Base-by-base conservation (phyloP, 202 grass and related monocot genomes). In the Eragrostis tef region DNA sequence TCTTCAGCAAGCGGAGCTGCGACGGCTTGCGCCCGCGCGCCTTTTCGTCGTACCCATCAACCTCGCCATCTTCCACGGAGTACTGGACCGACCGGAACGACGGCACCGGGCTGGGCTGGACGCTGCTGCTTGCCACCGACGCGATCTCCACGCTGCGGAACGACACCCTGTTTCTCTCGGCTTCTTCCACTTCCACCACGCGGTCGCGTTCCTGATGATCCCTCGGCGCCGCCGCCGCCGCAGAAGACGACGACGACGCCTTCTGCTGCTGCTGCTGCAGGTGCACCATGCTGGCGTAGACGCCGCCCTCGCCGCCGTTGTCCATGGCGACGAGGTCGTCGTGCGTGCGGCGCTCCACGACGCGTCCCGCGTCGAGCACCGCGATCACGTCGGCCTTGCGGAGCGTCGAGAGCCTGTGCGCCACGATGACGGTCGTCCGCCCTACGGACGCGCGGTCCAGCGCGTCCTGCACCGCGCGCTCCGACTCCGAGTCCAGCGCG, bases 391-490 rank as follows among this genome's bases (percentile, higher is more conserved):
- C 86, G 1, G 86, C 86, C 34, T 86, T 90, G 7, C 85, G 82
- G 7, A 93, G 44, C 25, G 91, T 90, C 2, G 83, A 86, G 9
- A 93, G 86, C 24, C 91, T 83, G 75, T 93, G 88, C 44, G 88
- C 91, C 45, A 93, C 84, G 60, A 90, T 62, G 46, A 88, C 78
- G 46, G 91, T 86, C 0, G 88, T 90, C 75, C 91, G 88, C 17
- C 91, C 91, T 9, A 86, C 79, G 43, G 85, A 88, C 26, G 91
- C 91, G 43, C 76, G 66, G 79, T 93, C 91, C 82, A 93, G 85
- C 12, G 88, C 91, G 20, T 86, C 91, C 67, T 90, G 91, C 24
- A 93, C 85, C 6, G 80, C 63, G 3, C 71, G 85, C 88, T 90
- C 91, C 25, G 88, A 90, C 58, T 83, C 79, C 0, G 91, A 49